Conservation (phyloP, 2,329 filamentous ascomycete species). For the Epichloe amarillans region DNA sequence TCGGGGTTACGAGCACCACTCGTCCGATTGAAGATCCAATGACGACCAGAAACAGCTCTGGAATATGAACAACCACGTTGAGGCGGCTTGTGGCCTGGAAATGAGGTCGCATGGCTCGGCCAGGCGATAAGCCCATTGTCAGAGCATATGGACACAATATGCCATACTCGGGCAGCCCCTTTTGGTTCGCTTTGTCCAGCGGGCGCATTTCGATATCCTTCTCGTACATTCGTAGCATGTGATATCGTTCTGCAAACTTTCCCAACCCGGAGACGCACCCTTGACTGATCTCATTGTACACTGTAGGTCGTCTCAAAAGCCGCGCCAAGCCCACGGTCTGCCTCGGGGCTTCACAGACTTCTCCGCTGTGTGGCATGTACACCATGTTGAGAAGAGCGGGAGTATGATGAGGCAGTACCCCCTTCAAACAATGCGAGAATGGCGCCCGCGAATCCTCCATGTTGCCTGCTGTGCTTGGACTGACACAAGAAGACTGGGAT, state of each 20-base stretch:
- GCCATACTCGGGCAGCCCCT: constrained; percentile 13
- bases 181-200: constrained; percentile 13
- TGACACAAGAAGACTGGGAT: background rate
- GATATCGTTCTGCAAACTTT: constrained; percentile 12
- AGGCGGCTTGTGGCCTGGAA: constrained; percentile 28
- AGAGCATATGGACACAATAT: constrained; percentile 19
- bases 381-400: constrained; percentile 17
- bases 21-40: constrained; percentile 54
- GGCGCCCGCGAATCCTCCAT: background rate
- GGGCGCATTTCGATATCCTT: constrained; percentile 34
- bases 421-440: constrained; percentile 1
- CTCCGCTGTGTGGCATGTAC: constrained; percentile 22
- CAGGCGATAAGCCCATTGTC: constrained; percentile 13
- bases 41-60: constrained; percentile 56
- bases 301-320: constrained; percentile 11
- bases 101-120: constrained; percentile 10
- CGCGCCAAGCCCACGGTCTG: constrained; percentile 6
- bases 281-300: constrained; percentile 7
- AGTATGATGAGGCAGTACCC: background rate
- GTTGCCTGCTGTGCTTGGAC: background rate
- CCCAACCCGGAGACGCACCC: background rate
- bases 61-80: constrained; percentile 50
- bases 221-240: constrained; percentile 35
- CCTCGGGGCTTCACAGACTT: constrained; percentile 9
- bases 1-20: constrained; percentile 49